Conservation (phyloP, 1,284 basidiomycete species). For the Ustilago vetiveriae region DNA sequence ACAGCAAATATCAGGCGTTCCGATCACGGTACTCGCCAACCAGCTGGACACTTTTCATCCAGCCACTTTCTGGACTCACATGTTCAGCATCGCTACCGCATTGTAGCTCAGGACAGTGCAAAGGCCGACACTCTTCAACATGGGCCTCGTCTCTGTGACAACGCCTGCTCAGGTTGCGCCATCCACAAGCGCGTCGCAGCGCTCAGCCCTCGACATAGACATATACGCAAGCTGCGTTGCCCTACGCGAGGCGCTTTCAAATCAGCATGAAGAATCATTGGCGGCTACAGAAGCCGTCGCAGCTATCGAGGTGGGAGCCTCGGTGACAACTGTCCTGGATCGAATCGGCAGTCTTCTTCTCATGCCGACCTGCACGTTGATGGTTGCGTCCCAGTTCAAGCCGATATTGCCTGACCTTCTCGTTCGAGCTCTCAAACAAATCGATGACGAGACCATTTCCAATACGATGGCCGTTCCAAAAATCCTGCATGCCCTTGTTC, state of each 20-base stretch:
- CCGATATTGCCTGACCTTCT: constrained; percentile 64
- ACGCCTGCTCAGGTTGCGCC: not conserved
- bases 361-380: constrained; percentile 48
- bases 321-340: constrained; percentile 40
- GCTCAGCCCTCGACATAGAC: constrained; percentile 32
- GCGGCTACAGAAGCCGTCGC: not conserved
- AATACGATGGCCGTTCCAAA: constrained; percentile 16
- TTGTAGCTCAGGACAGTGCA: not conserved
- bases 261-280: too few relatives aligned
- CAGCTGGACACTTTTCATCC: not conserved
- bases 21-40: too few relatives aligned
- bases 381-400: constrained; percentile 57
- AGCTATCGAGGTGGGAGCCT: constrained; percentile 6
- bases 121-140: not conserved
- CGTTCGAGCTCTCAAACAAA: constrained; percentile 46
- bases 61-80: not conserved
- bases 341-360: constrained; percentile 58
- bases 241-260: constrained; percentile 1
- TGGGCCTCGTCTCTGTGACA: constrained; percentile 12
- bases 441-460: constrained; percentile 2
- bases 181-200: constrained; percentile 1
- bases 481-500: constrained; percentile 20
- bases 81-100: not conserved
- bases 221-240: constrained; percentile 15
- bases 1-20: not conserved